These are phyloP conservation scores for Arctium lappa DNA, from an alignment of 129 eudicot genomes.

Conservation along the genomic window DNA sequence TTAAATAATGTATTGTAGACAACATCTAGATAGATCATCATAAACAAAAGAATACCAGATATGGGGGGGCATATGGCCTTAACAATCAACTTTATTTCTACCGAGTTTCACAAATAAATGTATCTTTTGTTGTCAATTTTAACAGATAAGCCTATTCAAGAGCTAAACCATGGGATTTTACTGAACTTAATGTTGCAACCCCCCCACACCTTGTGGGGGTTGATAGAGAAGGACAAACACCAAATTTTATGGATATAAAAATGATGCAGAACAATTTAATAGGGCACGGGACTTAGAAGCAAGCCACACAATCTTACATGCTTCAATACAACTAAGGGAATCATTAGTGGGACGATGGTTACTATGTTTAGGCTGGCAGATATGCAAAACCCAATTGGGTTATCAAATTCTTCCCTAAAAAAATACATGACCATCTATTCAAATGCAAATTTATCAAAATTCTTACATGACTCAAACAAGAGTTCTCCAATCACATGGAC, in stretches of 20 bases:
- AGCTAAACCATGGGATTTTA: neutral
- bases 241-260: neutral
- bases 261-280: neutral
- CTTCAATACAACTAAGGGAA: too few relatives aligned
- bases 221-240: too few relatives aligned
- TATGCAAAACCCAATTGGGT: too few relatives aligned
- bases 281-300: too few relatives aligned
- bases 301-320: too few relatives aligned
- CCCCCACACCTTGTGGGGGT: too few relatives aligned
- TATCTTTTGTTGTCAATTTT: neutral
- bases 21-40: neutral
- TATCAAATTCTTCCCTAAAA: too few relatives aligned
- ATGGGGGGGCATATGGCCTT: neutral
- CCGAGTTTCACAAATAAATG: neutral
- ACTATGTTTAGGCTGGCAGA: too few relatives aligned
- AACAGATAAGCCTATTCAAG: neutral
- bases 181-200: too few relatives aligned
- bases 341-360: too few relatives aligned
- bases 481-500: neutral
- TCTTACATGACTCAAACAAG: neutral
- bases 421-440: too few relatives aligned
- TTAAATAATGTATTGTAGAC: neutral
- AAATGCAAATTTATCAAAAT: too few relatives aligned
- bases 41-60: neutral
- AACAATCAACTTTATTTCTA: neutral